Evolutionary conservation across 2,329 filamentous ascomycete species (phyloP).

Genomic region (Albifimbria verrucaria): DNA sequence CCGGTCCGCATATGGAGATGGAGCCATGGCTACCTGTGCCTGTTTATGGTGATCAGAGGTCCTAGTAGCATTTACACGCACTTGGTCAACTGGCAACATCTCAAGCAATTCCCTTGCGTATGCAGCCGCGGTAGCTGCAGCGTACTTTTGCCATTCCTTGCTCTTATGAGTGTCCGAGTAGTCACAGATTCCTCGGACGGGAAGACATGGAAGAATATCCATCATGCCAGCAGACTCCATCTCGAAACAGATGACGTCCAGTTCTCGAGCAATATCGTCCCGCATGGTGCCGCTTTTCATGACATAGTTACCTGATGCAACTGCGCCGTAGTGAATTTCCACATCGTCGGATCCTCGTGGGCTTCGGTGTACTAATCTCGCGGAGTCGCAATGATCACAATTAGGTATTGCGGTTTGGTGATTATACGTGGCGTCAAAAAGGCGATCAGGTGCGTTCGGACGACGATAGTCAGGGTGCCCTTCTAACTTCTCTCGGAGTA

Average conservation of each 20-base stretch:
- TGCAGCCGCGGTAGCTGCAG: slow-evolving; percentile 28
- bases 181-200: slow-evolving; percentile 33
- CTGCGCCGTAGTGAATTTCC: slow-evolving; percentile 15
- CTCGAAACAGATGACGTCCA: slow-evolving; percentile 16
- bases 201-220: slow-evolving; percentile 24
- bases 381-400: not conserved
- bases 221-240: slow-evolving; percentile 22
- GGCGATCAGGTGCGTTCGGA: too few relatives aligned
- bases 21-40: too few relatives aligned
- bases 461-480: too few relatives aligned
- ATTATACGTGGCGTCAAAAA: too few relatives aligned
- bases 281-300: slow-evolving; percentile 28
- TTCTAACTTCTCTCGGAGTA: too few relatives aligned
- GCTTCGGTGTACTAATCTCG: not conserved
- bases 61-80: too few relatives aligned
- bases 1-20: too few relatives aligned
- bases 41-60: too few relatives aligned
- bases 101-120: slow-evolving; percentile 10
- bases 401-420: not conserved
- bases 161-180: slow-evolving; percentile 36
- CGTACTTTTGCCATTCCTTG: slow-evolving; percentile 30
- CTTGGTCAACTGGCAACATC: too few relatives aligned
- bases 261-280: slow-evolving; percentile 20
- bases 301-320: slow-evolving; percentile 28
- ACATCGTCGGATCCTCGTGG: not conserved